These are phyloP conservation scores for Thermothielavioides terrestris DNA, from an alignment of 495 filamentous ascomycete species.

Conservation along the genomic window DNA sequence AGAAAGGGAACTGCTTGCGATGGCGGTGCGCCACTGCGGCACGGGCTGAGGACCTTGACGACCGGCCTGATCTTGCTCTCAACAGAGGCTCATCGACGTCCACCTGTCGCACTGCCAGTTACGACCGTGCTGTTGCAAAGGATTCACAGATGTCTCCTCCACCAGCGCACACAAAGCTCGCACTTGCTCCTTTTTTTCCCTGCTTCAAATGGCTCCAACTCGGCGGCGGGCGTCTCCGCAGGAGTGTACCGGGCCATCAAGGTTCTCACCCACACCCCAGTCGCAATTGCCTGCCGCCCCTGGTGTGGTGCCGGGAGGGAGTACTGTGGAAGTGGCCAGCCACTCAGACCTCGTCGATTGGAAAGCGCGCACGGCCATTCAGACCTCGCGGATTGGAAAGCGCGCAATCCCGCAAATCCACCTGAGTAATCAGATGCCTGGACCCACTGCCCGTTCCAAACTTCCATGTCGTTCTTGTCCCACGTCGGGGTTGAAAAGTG, in stretches of 20 bases:
- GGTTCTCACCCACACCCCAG: background rate
- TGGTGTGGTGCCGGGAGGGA: too few relatives aligned
- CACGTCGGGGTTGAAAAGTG: background rate
- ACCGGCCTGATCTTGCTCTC: background rate
- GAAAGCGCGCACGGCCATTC: background rate
- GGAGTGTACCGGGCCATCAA: conserved; percentile 1
- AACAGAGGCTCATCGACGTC: too few relatives aligned
- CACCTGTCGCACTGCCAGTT: too few relatives aligned
- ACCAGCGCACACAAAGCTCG: too few relatives aligned
- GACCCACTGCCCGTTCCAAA: background rate
- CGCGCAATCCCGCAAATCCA: background rate
- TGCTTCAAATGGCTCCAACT: too few relatives aligned
- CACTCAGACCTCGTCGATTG: background rate
- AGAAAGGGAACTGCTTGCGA: too few relatives aligned
- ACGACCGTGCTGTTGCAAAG: too few relatives aligned
- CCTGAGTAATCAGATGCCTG: background rate
- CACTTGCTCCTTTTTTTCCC: background rate
- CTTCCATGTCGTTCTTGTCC: background rate
- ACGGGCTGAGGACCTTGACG: background rate
- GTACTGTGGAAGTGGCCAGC: too few relatives aligned
- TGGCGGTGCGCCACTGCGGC: background rate
- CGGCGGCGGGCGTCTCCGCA: too few relatives aligned
- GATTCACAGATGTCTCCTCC: too few relatives aligned
- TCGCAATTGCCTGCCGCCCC: background rate
- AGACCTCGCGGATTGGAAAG: background rate